Percentiles rank a stretch among this genome's conserved stretches.
Evolutionary conservation across 1,284 basidiomycete genomes (phyloP).

Genomic region (Kwoniella shivajii): DNA sequence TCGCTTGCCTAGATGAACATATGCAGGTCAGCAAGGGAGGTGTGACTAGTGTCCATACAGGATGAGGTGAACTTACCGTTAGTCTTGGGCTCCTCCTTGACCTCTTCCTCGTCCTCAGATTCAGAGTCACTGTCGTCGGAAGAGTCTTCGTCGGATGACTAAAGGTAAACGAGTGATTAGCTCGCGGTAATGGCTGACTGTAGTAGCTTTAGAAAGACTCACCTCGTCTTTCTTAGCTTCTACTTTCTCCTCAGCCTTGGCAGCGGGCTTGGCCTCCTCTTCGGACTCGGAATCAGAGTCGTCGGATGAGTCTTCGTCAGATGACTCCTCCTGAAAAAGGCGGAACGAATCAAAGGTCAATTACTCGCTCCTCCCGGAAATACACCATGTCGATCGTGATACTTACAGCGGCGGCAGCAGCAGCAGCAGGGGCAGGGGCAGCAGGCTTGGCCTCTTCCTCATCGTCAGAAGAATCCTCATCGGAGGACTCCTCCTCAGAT

Average conservation of each 20-base stretch:
- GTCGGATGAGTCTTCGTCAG: conserved; percentile 18
- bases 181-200: background rate
- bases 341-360: conserved; percentile 2
- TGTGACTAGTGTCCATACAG: too few species aligned
- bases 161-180: background rate
- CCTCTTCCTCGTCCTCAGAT: conserved; percentile 58
- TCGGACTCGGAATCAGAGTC: conserved; percentile 23
- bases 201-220: conserved; percentile 27
- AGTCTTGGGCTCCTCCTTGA: conserved; percentile 39
- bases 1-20: conserved; percentile 69
- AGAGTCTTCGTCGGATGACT: conserved; percentile 14
- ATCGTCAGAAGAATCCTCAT: conserved; percentile 34
- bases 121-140: conserved; percentile 18
- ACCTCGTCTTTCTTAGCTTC: conserved; percentile 50
- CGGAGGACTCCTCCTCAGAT: conserved; percentile 31
- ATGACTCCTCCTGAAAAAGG: conserved; percentile 28
- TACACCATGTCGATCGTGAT: background rate
- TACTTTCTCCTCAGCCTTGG: conserved; percentile 30
- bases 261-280: conserved; percentile 48
- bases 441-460: conserved; percentile 51
- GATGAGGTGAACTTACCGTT: conserved; percentile 61
- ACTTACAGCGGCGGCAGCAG: conserved; percentile 12
- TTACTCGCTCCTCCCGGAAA: conserved; percentile 7
- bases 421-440: conserved; percentile 38
- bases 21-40: background rate